Percentiles rank a stretch among this genome's conserved stretches.
Evolutionary conservation across 352 stramenopile species (phyloP).

Genomic region (Blastocystis sp.): DNA sequence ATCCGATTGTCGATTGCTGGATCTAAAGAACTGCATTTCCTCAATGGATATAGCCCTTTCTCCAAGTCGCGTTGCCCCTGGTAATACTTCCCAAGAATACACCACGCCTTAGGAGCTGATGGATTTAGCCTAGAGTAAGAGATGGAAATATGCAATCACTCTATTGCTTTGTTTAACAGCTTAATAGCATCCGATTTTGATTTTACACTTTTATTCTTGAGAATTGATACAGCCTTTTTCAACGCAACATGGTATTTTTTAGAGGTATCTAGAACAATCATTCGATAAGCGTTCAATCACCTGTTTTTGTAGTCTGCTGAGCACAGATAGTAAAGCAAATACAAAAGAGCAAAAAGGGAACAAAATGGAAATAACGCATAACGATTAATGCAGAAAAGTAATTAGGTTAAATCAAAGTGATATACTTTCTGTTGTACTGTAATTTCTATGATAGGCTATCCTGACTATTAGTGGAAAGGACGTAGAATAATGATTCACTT

Average conservation of each 20-base stretch:
- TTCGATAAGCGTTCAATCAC: neutral
- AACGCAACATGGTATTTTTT: constrained; percentile 15
- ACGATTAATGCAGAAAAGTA: neutral
- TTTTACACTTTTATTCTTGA: constrained; percentile 36
- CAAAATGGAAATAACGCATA: neutral
- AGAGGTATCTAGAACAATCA: neutral
- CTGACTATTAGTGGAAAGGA: neutral
- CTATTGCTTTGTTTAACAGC: neutral
- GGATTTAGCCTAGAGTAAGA: neutral
- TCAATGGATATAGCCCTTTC: neutral
- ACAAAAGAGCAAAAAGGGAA: neutral
- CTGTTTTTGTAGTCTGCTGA: neutral
- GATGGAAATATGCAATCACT: neutral
- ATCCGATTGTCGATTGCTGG: neutral
- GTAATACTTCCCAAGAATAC: constrained; percentile 51
- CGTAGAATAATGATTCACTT: constrained; percentile 6
- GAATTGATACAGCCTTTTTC: constrained; percentile 44
- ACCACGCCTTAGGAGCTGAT: neutral
- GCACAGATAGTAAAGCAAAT: neutral
- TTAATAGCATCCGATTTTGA: constrained; percentile 37
- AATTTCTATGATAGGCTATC: neutral
- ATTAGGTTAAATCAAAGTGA: neutral
- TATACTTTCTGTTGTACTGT: neutral
- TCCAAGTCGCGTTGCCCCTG: constrained; percentile 11
- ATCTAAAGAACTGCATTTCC: constrained; percentile 18